Conservation (phyloP, 2,329 filamentous ascomycete genomes). For the Hypoxylon sp. region DNA sequence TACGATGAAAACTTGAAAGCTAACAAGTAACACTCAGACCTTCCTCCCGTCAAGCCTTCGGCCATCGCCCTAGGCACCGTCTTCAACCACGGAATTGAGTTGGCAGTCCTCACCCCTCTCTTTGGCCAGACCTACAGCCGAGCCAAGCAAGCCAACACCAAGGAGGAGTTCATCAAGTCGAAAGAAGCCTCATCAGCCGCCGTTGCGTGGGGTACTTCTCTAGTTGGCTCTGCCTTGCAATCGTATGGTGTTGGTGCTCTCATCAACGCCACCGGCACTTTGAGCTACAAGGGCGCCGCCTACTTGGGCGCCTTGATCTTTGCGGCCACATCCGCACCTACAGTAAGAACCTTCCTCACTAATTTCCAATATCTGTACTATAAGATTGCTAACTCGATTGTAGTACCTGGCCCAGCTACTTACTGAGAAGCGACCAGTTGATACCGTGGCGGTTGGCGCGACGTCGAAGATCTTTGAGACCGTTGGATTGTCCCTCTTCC, state of each 20-base stretch:
- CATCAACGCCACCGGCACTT: conserved; percentile 92
- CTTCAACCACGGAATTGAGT: conserved; percentile 93
- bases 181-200: conserved; percentile 91
- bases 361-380: background rate
- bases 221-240: conserved; percentile 88
- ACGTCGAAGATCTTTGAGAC: conserved; percentile 91
- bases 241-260: conserved; percentile 89
- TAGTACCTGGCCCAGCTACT: conserved; percentile 88
- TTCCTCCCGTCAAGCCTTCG: conserved; percentile 89
- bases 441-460: conserved; percentile 86
- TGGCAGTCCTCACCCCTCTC: conserved; percentile 86
- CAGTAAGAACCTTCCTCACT: conserved; percentile 65
- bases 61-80: conserved; percentile 94
- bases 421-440: conserved; percentile 89
- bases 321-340: conserved; percentile 86
- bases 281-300: conserved; percentile 96
- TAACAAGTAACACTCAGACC: conserved; percentile 52
- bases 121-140: conserved; percentile 96
- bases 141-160: conserved; percentile 89
- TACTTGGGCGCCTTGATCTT: conserved; percentile 94
- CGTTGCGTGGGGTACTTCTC: conserved; percentile 87
- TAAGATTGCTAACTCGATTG: background rate
- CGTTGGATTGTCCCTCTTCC: conserved; percentile 86
- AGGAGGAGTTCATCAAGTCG: conserved; percentile 94
- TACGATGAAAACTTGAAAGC: background rate